A percentile compares a stretch with the other conserved stretches of the same genome.
phyloP scores from a whole-genome alignment of 805 yeast genomes.

The Myxozyma neotropica region DNA sequence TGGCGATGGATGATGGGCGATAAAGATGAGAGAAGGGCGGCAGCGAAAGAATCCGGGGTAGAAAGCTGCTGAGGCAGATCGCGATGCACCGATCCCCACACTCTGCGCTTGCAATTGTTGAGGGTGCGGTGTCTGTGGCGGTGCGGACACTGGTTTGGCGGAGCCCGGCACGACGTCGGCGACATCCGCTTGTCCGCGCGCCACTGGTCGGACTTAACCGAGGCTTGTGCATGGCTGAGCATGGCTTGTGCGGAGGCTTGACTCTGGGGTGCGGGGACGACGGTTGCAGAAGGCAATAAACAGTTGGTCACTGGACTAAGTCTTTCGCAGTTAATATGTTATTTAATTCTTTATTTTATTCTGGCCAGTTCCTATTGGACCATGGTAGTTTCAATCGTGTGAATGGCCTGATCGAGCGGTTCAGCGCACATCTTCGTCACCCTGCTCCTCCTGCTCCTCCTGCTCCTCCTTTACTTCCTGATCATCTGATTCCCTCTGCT shows the following conservation, averaged over 20 bases:
- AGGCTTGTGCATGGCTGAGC: background rate
- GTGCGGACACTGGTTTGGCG: background rate
- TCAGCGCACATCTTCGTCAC: background rate
- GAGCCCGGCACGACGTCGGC: constrained; percentile 7
- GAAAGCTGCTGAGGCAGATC: constrained; percentile 3
- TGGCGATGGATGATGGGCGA: background rate
- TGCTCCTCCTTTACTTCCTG: background rate
- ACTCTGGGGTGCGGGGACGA: background rate
- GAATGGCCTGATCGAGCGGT: no score
- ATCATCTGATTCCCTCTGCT: background rate
- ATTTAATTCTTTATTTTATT: no score
- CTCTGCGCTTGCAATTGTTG: background rate
- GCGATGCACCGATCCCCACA: background rate
- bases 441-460: background rate
- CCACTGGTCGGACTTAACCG: background rate
- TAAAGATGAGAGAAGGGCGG: background rate
- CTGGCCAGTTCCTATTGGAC: no score
- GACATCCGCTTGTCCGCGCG: constrained; percentile 15
- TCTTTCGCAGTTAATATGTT: no score
- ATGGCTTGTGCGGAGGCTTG: background rate
- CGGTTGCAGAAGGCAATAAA: no score
- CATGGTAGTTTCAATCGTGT: no score
- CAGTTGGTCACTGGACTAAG: no score
- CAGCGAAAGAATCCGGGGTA: background rate
- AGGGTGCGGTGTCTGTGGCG: background rate